These are phyloP conservation scores for Plasmodium billcollinsi DNA, from an alignment of 169 alveolate genomes.

Conservation along the genomic window DNA sequence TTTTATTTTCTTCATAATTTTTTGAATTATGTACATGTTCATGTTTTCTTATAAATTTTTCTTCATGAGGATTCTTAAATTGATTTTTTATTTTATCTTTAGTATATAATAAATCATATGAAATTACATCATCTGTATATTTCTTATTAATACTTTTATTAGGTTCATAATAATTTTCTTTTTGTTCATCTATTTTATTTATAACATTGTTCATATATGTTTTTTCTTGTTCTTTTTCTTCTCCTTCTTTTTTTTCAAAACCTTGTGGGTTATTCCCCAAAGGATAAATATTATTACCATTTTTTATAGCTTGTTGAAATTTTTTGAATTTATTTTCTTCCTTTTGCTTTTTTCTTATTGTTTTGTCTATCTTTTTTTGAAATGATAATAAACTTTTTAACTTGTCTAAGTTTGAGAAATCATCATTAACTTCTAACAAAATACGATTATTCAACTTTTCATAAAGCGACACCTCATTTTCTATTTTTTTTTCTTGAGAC, in stretches of 20 bases:
- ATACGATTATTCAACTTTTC: conserved; percentile 13
- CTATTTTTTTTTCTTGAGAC: conserved; percentile 24
- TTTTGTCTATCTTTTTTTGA: conserved; percentile 56
- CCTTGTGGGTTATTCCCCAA: conserved; percentile 12
- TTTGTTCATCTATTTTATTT: conserved; percentile 7
- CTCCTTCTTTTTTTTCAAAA: conserved; percentile 6
- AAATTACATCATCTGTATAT: background rate
- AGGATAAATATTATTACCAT: conserved; percentile 13
- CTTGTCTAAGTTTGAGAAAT: conserved; percentile 25
- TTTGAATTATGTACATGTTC: conserved; percentile 16
- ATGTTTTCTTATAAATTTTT: conserved; percentile 44
- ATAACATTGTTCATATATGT: background rate
- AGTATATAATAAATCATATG: background rate
- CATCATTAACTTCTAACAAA: conserved; percentile 26
- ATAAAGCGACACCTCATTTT: background rate
- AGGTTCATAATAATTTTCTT: background rate
- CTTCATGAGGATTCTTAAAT: background rate
- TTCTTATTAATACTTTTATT: background rate
- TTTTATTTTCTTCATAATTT: background rate
- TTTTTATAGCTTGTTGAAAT: conserved; percentile 39
- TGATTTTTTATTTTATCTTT: background rate
- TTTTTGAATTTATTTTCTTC: conserved; percentile 48
- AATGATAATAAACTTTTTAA: conserved; percentile 54
- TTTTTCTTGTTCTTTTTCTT: background rate
- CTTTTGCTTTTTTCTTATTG: conserved; percentile 17